Evolutionary conservation across 352 stramenopile species (phyloP).

Genomic region (Thraustochytrium sp.): DNA sequence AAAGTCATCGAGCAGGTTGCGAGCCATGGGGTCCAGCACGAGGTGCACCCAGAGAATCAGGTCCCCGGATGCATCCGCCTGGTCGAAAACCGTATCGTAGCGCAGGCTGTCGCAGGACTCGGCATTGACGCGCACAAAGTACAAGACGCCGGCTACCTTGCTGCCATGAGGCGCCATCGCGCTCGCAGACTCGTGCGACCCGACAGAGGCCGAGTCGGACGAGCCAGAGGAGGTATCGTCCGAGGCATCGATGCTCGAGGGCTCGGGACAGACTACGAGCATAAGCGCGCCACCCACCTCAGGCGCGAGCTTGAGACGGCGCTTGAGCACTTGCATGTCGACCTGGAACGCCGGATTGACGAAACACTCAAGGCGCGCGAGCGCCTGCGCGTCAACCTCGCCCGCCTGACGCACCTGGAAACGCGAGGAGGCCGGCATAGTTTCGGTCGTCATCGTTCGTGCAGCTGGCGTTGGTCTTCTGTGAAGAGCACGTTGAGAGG

Average conservation of each 20-base stretch:
- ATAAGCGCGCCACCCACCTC: not conserved
- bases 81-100: not conserved
- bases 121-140: not conserved
- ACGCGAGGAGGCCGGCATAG: no score
- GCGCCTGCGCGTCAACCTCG: not conserved
- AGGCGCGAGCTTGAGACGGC: not conserved
- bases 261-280: no score
- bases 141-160: not conserved
- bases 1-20: not conserved
- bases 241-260: no score
- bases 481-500: no score
- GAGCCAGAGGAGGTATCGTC: not conserved
- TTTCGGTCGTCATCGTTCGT: no score
- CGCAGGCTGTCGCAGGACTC: not conserved
- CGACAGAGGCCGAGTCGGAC: no score
- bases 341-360: not conserved
- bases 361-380: not conserved
- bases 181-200: no score
- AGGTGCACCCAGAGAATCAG: conserved; percentile 12
- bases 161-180: no score
- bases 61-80: not conserved
- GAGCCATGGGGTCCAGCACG: not conserved
- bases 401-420: not conserved
- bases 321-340: not conserved
- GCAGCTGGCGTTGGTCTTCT: no score